Conservation (phyloP, 495 filamentous ascomycete species). For the Neohortaea acidophila region DNA sequence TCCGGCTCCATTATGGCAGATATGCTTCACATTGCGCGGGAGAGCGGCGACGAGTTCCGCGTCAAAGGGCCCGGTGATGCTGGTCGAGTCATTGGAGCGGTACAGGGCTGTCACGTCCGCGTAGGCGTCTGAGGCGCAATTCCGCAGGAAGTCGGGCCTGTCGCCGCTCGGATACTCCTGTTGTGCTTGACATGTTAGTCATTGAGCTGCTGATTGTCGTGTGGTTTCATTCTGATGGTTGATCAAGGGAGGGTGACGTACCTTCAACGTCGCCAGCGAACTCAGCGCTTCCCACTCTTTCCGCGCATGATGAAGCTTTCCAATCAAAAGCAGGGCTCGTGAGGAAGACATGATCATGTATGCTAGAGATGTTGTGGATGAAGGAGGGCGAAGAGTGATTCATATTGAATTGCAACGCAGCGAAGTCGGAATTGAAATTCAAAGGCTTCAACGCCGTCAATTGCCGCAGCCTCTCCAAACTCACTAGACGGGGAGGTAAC, state of each 20-base stretch:
- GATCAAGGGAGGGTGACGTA: not conserved
- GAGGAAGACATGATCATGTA: constrained; percentile 6
- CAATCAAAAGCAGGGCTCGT: constrained; percentile 22
- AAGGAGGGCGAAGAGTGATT: not conserved
- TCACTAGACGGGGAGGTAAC: too few relatives aligned
- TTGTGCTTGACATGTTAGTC: not conserved
- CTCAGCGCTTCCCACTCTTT: constrained; percentile 23
- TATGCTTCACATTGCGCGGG: constrained; percentile 20
- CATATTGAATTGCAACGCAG: not conserved
- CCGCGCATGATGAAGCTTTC: constrained; percentile 19
- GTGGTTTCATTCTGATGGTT: too few relatives aligned
- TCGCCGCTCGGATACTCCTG: constrained; percentile 23
- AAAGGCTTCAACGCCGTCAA: too few relatives aligned
- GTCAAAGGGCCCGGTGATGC: constrained; percentile 25
- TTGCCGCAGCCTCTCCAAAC: too few relatives aligned
- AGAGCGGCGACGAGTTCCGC: constrained; percentile 22
- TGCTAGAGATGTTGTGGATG: not conserved
- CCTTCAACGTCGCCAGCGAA: constrained; percentile 18
- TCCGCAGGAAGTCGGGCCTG: constrained; percentile 22
- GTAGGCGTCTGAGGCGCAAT: constrained; percentile 21
- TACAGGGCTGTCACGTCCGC: constrained; percentile 24
- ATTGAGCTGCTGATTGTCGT: not conserved
- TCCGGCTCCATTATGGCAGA: constrained; percentile 27
- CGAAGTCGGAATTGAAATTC: not conserved
- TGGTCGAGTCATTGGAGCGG: constrained; percentile 25